phyloP scores from a whole-genome alignment of 1,284 basidiomycete species.

The Austroboletus rostrupii region DNA sequence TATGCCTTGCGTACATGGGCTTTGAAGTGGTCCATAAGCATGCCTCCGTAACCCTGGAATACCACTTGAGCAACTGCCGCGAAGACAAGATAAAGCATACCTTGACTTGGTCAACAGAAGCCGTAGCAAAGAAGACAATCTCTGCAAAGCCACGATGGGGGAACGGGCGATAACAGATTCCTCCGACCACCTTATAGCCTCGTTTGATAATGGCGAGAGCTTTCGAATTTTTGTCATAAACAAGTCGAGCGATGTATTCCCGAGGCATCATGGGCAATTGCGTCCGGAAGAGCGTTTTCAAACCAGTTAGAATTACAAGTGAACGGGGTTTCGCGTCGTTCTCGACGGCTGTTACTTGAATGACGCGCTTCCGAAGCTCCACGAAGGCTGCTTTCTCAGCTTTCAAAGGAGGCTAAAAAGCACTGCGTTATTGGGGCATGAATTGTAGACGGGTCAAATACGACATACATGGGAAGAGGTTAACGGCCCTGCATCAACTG shows the following conservation, averaged over 20 bases:
- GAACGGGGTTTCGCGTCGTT: slow-evolving; percentile 79
- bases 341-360: slow-evolving; percentile 82
- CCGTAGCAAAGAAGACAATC: slow-evolving; percentile 98
- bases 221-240: slow-evolving; percentile 90
- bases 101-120: slow-evolving; percentile 96
- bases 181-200: slow-evolving; percentile 94
- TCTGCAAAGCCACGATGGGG: slow-evolving; percentile 94
- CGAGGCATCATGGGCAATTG: slow-evolving; percentile 99
- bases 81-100: slow-evolving; percentile 39
- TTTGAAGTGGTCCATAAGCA: slow-evolving; percentile 99
- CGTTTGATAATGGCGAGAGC: slow-evolving; percentile 93
- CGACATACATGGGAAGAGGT: slow-evolving; percentile 46
- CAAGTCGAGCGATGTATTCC: slow-evolving; percentile 96
- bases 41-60: slow-evolving; percentile 89
- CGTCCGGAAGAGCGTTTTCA: slow-evolving; percentile 96
- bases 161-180: slow-evolving; percentile 97
- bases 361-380: slow-evolving; percentile 83
- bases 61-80: background rate
- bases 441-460: background rate
- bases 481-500: slow-evolving; percentile 61
- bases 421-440: background rate
- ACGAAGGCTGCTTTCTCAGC: slow-evolving; percentile 76
- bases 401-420: slow-evolving; percentile 45
- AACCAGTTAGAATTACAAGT: slow-evolving; percentile 84
- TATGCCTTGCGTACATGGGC: slow-evolving; percentile 82